Percentiles rank a stretch among this genome's conserved stretches.
These are phyloP conservation scores for Fraxinus nigra DNA, from an alignment of 305 asterid species.

Conservation along the genomic window DNA sequence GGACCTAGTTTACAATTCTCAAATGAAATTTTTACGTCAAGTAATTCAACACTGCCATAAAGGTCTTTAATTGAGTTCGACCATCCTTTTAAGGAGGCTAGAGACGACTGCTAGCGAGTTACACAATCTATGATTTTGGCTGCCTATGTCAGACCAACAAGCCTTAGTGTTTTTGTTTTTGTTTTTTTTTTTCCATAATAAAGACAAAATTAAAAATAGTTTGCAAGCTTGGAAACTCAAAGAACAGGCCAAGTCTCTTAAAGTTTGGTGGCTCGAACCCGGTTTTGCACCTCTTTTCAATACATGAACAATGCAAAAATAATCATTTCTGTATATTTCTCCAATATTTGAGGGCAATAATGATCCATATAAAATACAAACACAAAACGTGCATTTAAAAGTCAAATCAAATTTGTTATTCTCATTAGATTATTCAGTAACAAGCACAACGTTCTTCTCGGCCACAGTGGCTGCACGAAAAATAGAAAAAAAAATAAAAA, in stretches of 20 bases:
- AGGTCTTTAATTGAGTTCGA: neutral
- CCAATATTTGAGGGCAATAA: neutral
- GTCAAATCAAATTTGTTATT: neutral
- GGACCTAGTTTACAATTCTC: neutral
- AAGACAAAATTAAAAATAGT: neutral
- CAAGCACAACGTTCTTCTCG: neutral
- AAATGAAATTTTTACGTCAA: no score
- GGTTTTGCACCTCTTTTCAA: neutral
- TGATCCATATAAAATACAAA: neutral
- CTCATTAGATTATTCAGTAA: neutral
- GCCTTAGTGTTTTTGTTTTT: neutral
- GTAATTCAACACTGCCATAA: neutral
- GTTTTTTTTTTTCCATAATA: no score
- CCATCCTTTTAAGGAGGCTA: neutral
- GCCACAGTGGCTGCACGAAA: neutral
- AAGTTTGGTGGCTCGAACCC: neutral
- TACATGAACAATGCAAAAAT: neutral
- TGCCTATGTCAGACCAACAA: neutral
- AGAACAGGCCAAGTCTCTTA: neutral
- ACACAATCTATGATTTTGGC: neutral
- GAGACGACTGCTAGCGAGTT: neutral
- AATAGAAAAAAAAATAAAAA: neutral
- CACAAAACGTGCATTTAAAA: neutral
- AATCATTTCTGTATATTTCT: neutral
- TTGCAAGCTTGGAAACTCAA: neutral